Conservation (phyloP, 352 stramenopile species). For the Phytophthora crassamura region DNA sequence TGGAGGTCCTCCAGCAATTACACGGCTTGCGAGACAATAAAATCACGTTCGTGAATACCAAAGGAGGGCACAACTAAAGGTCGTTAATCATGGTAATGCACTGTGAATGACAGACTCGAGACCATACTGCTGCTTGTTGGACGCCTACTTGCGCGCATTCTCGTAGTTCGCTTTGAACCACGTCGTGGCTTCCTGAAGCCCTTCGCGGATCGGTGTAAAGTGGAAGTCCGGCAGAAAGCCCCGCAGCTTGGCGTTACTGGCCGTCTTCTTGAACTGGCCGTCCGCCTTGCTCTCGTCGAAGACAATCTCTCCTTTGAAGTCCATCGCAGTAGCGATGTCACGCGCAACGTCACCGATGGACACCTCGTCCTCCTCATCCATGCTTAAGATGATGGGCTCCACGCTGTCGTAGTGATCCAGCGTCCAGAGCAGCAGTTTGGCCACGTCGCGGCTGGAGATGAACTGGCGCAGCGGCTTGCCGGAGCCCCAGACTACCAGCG, state of each 20-base stretch:
- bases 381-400: conserved; percentile 96
- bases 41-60: no score
- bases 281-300: conserved; percentile 97
- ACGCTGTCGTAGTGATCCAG: conserved; percentile 83
- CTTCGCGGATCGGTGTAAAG: conserved; percentile 95
- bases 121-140: no score
- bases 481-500: conserved; percentile 96
- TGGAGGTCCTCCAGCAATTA: no score
- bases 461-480: conserved; percentile 97
- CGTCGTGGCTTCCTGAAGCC: conserved; percentile 54
- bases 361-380: conserved; percentile 95
- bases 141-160: conserved; percentile 45
- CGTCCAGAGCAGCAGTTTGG: conserved; percentile 92
- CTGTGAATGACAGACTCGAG: no score
- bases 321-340: conserved; percentile 79
- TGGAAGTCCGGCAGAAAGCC: conserved; percentile 89
- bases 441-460: conserved; percentile 97
- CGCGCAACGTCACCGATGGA: conserved; percentile 94
- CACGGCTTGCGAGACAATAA: no score
- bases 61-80: no score
- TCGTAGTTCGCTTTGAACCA: conserved; percentile 69
- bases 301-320: conserved; percentile 83
- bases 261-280: conserved; percentile 99
- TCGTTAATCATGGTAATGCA: no score
- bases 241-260: conserved; percentile 96